These are phyloP conservation scores for Talaromyces atroroseus DNA, from an alignment of 2,329 filamentous ascomycete species.

Conservation along the genomic window DNA sequence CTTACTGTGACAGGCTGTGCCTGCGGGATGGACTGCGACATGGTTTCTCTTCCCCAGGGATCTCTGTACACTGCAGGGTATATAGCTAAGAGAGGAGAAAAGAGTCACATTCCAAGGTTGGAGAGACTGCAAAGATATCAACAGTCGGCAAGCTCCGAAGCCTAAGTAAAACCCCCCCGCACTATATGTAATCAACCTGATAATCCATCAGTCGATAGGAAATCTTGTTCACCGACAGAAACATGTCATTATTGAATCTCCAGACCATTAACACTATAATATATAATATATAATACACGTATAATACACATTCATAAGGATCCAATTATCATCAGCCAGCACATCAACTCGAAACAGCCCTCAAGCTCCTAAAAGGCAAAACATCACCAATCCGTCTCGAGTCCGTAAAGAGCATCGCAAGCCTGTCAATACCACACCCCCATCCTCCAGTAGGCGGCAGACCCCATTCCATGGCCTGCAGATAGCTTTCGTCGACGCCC, in stretches of 20 bases:
- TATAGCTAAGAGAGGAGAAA: too few relatives aligned
- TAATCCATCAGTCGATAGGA: too few relatives aligned
- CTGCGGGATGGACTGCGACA: conserved; percentile 16
- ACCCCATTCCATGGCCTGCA: conserved; percentile 78
- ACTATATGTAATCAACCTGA: too few relatives aligned
- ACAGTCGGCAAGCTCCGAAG: background rate
- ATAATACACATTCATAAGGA: background rate
- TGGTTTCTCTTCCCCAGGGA: background rate
- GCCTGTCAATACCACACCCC: conserved; percentile 86
- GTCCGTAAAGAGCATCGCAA: conserved; percentile 86
- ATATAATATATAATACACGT: too few relatives aligned
- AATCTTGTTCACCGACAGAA: too few relatives aligned
- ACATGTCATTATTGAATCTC: too few relatives aligned
- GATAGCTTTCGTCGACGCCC: conserved; percentile 70
- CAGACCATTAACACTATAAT: background rate
- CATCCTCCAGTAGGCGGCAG: conserved; percentile 95
- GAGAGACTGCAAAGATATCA: background rate
- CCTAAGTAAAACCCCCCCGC: too few relatives aligned
- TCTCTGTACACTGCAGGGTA: too few relatives aligned
- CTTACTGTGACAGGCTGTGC: conserved; percentile 44
- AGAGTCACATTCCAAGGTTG: too few relatives aligned
- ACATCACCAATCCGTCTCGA: conserved; percentile 76
- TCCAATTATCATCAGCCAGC: background rate
- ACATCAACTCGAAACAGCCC: conserved; percentile 38
- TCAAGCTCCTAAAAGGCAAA: conserved; percentile 79